Evolutionary conservation across 441 rosid species (phyloP).

Genomic region (Capsella rubella): DNA sequence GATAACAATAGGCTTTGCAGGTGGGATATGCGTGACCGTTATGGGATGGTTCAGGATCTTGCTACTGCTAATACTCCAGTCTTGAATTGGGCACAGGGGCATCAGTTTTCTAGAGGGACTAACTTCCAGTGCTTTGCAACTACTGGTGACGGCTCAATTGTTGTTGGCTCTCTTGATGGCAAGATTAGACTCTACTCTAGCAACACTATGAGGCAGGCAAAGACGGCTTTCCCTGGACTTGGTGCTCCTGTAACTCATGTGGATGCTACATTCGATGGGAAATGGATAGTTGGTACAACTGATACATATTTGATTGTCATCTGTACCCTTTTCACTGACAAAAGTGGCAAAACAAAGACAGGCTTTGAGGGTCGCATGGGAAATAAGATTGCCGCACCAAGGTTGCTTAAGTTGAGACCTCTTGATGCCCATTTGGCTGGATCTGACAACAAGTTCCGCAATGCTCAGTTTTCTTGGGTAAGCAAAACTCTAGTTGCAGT

Average conservation of each 20-base stretch:
- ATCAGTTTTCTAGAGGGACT: constrained; percentile 94
- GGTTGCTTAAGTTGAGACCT: constrained; percentile 87
- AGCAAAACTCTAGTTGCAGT: constrained; percentile 34
- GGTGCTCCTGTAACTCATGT: constrained; percentile 94
- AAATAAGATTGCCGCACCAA: constrained; percentile 89
- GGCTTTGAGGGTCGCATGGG: constrained; percentile 98
- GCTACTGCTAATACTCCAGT: constrained; percentile 70
- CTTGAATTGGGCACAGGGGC: constrained; percentile 90
- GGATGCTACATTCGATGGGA: constrained; percentile 95
- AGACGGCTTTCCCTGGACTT: constrained; percentile 96
- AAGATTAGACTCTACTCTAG: constrained; percentile 85
- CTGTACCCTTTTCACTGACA: constrained; percentile 84
- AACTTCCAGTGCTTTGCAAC: constrained; percentile 95
- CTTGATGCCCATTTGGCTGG: constrained; percentile 91
- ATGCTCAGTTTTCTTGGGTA: constrained; percentile 98
- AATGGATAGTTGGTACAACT: constrained; percentile 95
- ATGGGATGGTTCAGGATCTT: constrained; percentile 92
- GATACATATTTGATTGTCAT: constrained; percentile 89
- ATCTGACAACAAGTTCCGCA: constrained; percentile 73
- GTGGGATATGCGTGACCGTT: constrained; percentile 96
- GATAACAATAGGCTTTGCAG: constrained; percentile 95
- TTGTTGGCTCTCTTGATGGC: constrained; percentile 94
- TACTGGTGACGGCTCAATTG: constrained; percentile 95
- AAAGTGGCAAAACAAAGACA: constrained; percentile 80
- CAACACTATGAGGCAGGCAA: constrained; percentile 93